Evolutionary conservation across 2,329 filamentous ascomycete species (phyloP).

Genomic region (Trichoderma cornu-damae): DNA sequence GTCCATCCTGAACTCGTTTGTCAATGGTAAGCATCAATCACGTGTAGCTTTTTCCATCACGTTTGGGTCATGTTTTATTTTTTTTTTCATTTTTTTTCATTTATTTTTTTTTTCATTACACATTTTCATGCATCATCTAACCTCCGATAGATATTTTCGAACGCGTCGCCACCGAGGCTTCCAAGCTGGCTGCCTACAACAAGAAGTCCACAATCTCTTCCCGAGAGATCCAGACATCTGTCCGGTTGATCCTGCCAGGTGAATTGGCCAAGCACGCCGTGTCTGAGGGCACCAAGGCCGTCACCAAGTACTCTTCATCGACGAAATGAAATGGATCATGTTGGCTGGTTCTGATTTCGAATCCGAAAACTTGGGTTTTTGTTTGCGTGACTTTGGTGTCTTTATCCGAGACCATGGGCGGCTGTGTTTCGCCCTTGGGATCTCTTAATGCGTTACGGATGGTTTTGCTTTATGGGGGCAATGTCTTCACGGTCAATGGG

Average conservation of each 20-base stretch:
- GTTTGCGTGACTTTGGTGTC: slow-evolving; percentile 55
- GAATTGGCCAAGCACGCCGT: slow-evolving; percentile 99
- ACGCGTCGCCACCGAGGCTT: slow-evolving; percentile 96
- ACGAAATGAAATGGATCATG: slow-evolving; percentile 73
- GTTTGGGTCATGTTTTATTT: too few species aligned
- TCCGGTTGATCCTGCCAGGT: slow-evolving; percentile 94
- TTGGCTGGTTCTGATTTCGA: slow-evolving; percentile 52
- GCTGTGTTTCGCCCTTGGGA: slow-evolving; percentile 38
- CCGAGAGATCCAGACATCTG: slow-evolving; percentile 98
- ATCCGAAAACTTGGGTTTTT: slow-evolving; percentile 41
- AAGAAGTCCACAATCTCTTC: slow-evolving; percentile 99
- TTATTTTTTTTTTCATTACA: too few species aligned
- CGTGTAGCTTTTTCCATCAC: too few species aligned
- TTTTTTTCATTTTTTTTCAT: background rate
- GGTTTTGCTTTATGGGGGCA: slow-evolving; percentile 62
- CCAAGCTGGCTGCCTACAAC: slow-evolving; percentile 99
- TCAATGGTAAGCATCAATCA: slow-evolving; percentile 70
- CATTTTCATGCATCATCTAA: too few species aligned
- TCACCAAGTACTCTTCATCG: slow-evolving; percentile 99
- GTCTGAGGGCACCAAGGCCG: slow-evolving; percentile 98
- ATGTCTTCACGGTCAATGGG: slow-evolving; percentile 66
- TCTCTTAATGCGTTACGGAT: slow-evolving; percentile 72
- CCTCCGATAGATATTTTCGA: slow-evolving; percentile 81
- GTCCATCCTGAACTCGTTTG: slow-evolving; percentile 99
- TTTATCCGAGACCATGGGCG: slow-evolving; percentile 48